Evolutionary conservation across 2,329 filamentous ascomycete species (phyloP), one percentile per base, ranked within the genome.

Genomic region (Fusarium sp.): DNA sequence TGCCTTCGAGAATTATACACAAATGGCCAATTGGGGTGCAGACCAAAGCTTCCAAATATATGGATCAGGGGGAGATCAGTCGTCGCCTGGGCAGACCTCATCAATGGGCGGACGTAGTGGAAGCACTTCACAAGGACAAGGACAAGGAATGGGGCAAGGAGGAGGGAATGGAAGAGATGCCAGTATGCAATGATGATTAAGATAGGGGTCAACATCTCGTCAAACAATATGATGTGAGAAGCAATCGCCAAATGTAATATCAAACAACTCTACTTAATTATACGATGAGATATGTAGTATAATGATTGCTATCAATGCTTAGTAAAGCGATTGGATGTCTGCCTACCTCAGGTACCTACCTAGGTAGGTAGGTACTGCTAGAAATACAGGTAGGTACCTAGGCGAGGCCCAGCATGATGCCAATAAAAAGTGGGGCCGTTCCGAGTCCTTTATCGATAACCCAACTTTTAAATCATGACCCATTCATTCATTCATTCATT

Each of bases 1-100:
- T 44, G 83, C 85, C 14, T 85, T 89, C 49, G 86, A 89, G 63
- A 88, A 83, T 53, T 89, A 85, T 65, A 83, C 86, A 1, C 87
- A 89, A 64, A 77, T 79, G 72, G 82, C 84, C 16, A 83, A 82
- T 43, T 88, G 85, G 81, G 84, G 82, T 26, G 78, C 81, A 4
- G 85, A 88, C 31, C 83, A 85, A 59, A 81, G 82, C 18, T 86
- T 87, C 69, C 83, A 84, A 55, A 83, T 88, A 65, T 87, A 87
- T 65, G 79, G 77, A 14, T 65, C 67, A 16, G 75, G 68, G 16
- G 76, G 71, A 9, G 64, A 77, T 37, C 71, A 74, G 30, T 67
- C 75, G 16, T 76, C 77, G 1, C 71, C 74, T 10, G 74, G 76
- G 18, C 74, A 76, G 30, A 70, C 67, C 23, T 75, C 67, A 16